Conservation (phyloP, 1,139 yeast genomes). For the Candida frijolesensis region DNA sequence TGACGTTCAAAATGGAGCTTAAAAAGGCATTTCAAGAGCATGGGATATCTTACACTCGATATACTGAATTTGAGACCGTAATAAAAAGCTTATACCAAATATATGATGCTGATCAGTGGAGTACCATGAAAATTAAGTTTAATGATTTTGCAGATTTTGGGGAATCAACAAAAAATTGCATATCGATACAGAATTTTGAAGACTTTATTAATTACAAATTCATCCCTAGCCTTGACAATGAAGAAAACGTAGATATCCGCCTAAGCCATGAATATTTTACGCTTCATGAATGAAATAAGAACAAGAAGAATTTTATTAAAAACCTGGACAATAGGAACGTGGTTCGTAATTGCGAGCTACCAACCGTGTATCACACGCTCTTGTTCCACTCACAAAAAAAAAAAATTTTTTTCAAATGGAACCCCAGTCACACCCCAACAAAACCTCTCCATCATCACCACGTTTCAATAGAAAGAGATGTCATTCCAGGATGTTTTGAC, state of each 20-base stretch:
- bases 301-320: neutral
- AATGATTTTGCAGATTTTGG: slow-evolving; percentile 12
- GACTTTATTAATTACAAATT: slow-evolving; percentile 1
- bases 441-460: neutral
- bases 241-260: slow-evolving; percentile 4
- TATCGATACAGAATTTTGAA: slow-evolving; percentile 8
- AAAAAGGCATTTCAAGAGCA: slow-evolving; percentile 13
- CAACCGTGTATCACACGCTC: too few species aligned
- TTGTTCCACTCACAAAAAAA: neutral
- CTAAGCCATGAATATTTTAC: slow-evolving; percentile 8
- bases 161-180: neutral
- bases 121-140: slow-evolving; percentile 3
- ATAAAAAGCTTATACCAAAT: neutral
- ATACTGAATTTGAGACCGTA: slow-evolving; percentile 7
- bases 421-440: neutral
- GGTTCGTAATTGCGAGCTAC: neutral
- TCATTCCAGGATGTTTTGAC: slow-evolving; percentile 71
- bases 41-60: slow-evolving; percentile 13
- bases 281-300: neutral
- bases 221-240: slow-evolving; percentile 1
- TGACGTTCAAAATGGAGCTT: slow-evolving; percentile 17
- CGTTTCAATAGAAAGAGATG: slow-evolving; percentile 38
- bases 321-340: neutral
- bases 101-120: neutral
- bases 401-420: neutral